Conservation (phyloP, 352 stramenopile genomes). For the Phytophthora sojae region DNA sequence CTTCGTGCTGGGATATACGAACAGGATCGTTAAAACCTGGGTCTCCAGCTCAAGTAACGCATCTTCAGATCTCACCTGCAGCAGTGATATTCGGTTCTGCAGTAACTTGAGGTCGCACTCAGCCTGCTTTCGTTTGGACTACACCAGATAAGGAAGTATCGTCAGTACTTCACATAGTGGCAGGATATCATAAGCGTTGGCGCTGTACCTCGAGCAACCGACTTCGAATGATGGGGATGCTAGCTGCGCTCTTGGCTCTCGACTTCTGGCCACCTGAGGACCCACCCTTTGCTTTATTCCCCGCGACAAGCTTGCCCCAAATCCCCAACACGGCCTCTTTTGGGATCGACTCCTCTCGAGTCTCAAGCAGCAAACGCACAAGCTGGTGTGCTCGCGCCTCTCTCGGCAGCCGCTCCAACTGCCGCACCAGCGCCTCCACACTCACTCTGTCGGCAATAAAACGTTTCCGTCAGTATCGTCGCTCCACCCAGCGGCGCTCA, state of each 20-base stretch:
- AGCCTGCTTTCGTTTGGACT: conserved; percentile 79
- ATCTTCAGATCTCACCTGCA: conserved; percentile 46
- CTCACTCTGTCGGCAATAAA: conserved; percentile 33
- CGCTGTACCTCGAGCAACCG: conserved; percentile 53
- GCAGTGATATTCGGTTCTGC: conserved; percentile 72
- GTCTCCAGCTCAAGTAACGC: neutral
- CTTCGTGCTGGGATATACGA: conserved; percentile 55
- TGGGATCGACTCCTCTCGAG: conserved; percentile 59
- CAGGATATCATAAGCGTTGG: too few relatives aligned
- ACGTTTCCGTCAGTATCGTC: neutral
- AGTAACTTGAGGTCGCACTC: conserved; percentile 79
- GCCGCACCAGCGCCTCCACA: conserved; percentile 42
- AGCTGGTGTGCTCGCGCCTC: conserved; percentile 47
- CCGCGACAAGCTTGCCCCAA: conserved; percentile 52
- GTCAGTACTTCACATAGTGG: neutral
- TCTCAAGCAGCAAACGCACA: conserved; percentile 55
- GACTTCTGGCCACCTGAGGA: conserved; percentile 2
- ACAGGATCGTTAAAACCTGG: neutral
- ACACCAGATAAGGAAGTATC: neutral
- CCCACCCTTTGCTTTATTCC: conserved; percentile 2
- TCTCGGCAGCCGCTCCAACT: conserved; percentile 43
- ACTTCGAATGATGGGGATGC: conserved; percentile 61
- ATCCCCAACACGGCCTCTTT: conserved; percentile 60
- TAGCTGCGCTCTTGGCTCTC: conserved; percentile 50
- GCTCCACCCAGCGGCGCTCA: neutral